Percentiles rank a stretch among this genome's conserved stretches.
Evolutionary conservation across 2,329 filamentous ascomycete species (phyloP).

Genomic region (Botrytis aclada): DNA sequence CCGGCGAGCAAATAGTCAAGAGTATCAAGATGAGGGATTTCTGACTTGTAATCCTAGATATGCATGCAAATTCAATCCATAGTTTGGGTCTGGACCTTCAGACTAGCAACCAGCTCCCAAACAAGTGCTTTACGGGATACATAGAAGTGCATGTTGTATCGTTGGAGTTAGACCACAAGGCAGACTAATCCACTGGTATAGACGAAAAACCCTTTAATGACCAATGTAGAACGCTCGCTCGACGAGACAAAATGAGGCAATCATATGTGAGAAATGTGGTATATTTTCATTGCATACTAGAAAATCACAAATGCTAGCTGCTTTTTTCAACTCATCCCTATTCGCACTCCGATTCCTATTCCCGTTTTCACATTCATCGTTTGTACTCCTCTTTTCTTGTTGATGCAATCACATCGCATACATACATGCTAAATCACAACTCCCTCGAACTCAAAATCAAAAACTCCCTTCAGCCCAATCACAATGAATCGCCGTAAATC

Average conservation of each 20-base stretch:
- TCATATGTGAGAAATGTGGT: neutral
- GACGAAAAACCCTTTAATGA: neutral
- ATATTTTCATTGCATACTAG: neutral
- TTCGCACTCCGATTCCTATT: neutral
- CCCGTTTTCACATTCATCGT: neutral
- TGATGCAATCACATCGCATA: neutral
- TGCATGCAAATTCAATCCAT: too few relatives aligned
- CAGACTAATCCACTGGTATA: too few relatives aligned
- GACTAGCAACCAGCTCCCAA: neutral
- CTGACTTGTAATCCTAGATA: too few relatives aligned
- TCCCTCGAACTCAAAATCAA: neutral
- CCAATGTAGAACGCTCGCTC: neutral
- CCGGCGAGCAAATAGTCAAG: too few relatives aligned
- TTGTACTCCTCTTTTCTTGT: neutral
- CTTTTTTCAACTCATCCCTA: neutral
- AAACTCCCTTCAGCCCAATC: neutral
- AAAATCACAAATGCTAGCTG: neutral
- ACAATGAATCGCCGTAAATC: slow-evolving; percentile 22
- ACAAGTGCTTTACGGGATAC: neutral
- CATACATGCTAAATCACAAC: neutral
- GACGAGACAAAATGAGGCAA: neutral
- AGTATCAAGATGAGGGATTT: too few relatives aligned
- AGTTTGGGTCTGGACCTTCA: neutral
- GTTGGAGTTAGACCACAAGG: neutral
- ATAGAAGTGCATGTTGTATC: neutral